Percentiles rank a stretch among this genome's conserved stretches.
These are phyloP conservation scores for Oldenlandia corymbosa DNA, from an alignment of 257 asterid species.

Conservation along the genomic window DNA sequence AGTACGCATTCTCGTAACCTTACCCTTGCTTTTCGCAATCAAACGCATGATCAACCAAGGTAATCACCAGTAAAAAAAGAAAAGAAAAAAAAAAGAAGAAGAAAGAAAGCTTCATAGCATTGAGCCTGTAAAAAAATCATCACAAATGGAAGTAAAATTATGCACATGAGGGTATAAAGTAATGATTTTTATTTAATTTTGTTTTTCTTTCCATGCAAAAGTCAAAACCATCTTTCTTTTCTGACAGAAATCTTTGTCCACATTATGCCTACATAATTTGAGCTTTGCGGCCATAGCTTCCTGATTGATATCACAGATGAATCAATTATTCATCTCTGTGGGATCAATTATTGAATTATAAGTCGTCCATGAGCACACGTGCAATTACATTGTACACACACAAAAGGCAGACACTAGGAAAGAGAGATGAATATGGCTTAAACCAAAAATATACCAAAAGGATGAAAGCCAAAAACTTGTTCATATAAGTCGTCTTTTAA, in stretches of 20 bases:
- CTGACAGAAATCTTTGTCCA: constrained; percentile 31
- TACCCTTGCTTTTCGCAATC: too few relatives aligned
- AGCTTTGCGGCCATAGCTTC: constrained; percentile 17
- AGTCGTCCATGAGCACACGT: constrained; percentile 27
- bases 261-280: constrained; percentile 20
- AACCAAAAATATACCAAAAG: too few relatives aligned
- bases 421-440: too few relatives aligned
- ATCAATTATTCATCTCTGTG: constrained; percentile 9
- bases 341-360: constrained; percentile 27
- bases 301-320: constrained; percentile 15
- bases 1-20: too few relatives aligned
- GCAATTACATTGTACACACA: constrained; percentile 20
- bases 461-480: too few relatives aligned
- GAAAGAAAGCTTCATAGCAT: too few relatives aligned
- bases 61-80: too few relatives aligned
- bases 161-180: constrained; percentile 3
- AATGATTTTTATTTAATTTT: constrained; percentile 10
- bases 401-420: constrained; percentile 3
- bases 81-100: too few relatives aligned
- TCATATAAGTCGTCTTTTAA: too few relatives aligned
- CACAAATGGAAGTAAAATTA: not conserved
- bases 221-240: constrained; percentile 24
- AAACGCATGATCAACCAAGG: too few relatives aligned
- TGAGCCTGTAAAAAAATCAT: not conserved
- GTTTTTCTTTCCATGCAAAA: too few relatives aligned